Percentiles rank a stretch among this genome's conserved stretches.
Conservation (phyloP, 2,329 filamentous ascomycete genomes). For the Pseudomassariella vexata region DNA sequence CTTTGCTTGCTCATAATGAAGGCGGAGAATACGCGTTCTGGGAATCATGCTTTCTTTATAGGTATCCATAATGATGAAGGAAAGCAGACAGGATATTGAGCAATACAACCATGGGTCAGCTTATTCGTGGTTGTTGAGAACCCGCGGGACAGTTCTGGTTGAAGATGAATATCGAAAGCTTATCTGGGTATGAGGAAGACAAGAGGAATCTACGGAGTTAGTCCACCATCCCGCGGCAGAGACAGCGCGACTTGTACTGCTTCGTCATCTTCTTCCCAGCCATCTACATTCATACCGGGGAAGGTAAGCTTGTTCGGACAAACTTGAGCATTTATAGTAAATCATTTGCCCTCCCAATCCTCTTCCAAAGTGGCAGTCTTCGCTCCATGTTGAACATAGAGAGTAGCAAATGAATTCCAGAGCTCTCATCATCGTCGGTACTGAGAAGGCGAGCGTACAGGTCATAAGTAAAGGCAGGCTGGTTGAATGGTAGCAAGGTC, state of each 20-base stretch:
- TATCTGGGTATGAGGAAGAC: not conserved
- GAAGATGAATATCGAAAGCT: too few relatives aligned
- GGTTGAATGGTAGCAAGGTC: not conserved
- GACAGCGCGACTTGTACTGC: not conserved
- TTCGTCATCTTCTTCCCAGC: not conserved
- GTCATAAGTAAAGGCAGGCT: not conserved
- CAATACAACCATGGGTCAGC: too few relatives aligned
- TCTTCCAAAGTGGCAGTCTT: not conserved
- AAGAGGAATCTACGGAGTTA: not conserved
- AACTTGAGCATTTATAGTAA: not conserved
- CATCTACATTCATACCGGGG: not conserved
- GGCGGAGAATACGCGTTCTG: too few relatives aligned
- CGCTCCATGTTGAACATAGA: not conserved
- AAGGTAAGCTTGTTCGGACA: not conserved
- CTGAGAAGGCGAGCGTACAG: not conserved
- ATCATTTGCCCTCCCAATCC: not conserved
- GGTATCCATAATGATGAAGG: too few relatives aligned
- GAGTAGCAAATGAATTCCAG: not conserved
- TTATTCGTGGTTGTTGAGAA: too few relatives aligned
- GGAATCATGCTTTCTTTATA: too few relatives aligned
- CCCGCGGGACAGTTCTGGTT: too few relatives aligned
- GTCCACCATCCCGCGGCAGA: not conserved
- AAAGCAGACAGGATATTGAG: too few relatives aligned
- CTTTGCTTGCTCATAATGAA: too few relatives aligned
- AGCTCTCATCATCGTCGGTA: not conserved